A percentile compares a stretch with the other conserved stretches of the same genome.
These are phyloP conservation scores for Craspedostauros australis DNA, from an alignment of 108 stramenopile genomes.

Conservation along the genomic window DNA sequence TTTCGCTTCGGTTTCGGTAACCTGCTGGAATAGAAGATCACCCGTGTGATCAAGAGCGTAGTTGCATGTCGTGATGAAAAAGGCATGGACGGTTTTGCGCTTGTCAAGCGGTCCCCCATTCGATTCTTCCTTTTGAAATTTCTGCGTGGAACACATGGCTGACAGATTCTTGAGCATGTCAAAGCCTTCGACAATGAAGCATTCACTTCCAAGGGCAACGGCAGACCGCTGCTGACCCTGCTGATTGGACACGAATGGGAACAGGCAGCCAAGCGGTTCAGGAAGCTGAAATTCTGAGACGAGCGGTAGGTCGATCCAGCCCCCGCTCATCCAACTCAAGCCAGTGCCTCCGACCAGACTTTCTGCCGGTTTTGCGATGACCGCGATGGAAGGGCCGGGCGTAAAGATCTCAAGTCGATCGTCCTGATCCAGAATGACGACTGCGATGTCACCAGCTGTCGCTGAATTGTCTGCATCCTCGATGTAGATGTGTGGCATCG, in stretches of 20 bases:
- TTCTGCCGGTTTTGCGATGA: constrained; percentile 54
- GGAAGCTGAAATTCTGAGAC: constrained; percentile 35
- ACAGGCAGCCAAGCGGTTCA: constrained; percentile 53
- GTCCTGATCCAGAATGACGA: constrained; percentile 31
- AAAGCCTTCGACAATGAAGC: constrained; percentile 51
- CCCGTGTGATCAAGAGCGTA: constrained; percentile 85
- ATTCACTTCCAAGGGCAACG: constrained; percentile 39
- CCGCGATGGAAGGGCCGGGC: constrained; percentile 71
- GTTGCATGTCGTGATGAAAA: constrained; percentile 60
- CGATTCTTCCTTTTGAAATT: background rate
- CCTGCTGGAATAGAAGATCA: constrained; percentile 57
- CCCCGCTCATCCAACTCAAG: constrained; percentile 74
- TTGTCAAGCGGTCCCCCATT: background rate
- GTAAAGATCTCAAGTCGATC: constrained; percentile 70
- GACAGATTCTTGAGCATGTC: constrained; percentile 19
- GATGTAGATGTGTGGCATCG: constrained; percentile 75
- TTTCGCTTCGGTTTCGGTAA: background rate
- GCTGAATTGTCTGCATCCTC: constrained; percentile 1
- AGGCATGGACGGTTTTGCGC: constrained; percentile 22
- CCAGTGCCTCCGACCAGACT: constrained; percentile 55
- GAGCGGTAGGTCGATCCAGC: constrained; percentile 72
- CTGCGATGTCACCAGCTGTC: constrained; percentile 9
- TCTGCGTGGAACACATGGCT: background rate
- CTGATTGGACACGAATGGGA: constrained; percentile 43
- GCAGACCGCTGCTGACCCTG: constrained; percentile 7